Conservation (phyloP, 371 early-diverging fungal species). For the Mucor mucedo region DNA sequence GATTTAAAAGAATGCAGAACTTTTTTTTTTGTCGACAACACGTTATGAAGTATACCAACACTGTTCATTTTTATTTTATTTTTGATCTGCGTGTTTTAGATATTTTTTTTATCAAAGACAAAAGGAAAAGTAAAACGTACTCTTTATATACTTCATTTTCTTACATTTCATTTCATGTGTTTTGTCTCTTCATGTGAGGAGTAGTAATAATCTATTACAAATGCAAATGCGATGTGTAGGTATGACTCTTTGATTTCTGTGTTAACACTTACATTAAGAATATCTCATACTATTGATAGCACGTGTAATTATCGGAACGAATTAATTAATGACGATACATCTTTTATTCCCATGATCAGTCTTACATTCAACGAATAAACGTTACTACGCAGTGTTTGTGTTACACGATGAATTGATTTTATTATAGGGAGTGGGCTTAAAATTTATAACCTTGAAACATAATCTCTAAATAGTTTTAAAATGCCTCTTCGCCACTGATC, state of each 20-base stretch:
- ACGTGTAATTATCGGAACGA: background rate
- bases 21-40: too few species aligned
- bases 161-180: background rate
- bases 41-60: too few species aligned
- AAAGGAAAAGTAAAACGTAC: too few species aligned
- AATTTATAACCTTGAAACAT: background rate
- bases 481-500: constrained; percentile 54
- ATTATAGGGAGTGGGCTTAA: too few species aligned
- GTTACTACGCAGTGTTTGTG: too few species aligned
- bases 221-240: background rate
- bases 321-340: background rate
- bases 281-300: background rate
- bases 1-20: too few species aligned
- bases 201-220: background rate
- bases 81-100: too few species aligned
- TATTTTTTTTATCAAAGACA: too few species aligned
- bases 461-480: constrained; percentile 12
- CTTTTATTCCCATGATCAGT: background rate
- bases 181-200: background rate
- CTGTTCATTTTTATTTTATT: too few species aligned
- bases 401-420: too few species aligned
- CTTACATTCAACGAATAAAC: too few species aligned
- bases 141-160: background rate
- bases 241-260: background rate
- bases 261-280: background rate